A percentile compares a stretch with the other conserved stretches of the same genome.
phyloP scores from a whole-genome alignment of 2,329 filamentous ascomycete genomes.

The Rhexocercosporidium sp. region DNA sequence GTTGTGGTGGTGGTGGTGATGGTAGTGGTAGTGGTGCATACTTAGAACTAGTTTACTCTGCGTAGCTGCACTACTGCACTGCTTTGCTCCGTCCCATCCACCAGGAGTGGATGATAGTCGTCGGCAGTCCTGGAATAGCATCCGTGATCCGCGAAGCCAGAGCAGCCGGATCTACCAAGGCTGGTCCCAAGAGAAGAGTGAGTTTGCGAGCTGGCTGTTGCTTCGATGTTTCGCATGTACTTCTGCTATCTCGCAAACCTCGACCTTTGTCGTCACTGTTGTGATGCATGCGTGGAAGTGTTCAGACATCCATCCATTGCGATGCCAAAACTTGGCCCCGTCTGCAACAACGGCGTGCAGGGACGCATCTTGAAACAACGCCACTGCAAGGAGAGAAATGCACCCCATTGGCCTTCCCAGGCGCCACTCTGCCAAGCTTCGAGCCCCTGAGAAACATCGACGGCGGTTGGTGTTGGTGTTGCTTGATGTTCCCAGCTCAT shows the following conservation, averaged over 20 bases:
- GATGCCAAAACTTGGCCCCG: not conserved
- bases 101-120: not conserved
- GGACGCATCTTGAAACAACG: slow-evolving; percentile 4
- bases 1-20: too few species aligned
- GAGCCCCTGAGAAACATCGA: slow-evolving; percentile 3
- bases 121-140: slow-evolving; percentile 13
- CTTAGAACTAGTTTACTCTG: not conserved
- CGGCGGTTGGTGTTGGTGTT: too few species aligned
- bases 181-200: not conserved
- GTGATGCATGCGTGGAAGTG: not conserved
- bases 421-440: slow-evolving; percentile 13
- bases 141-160: slow-evolving; percentile 1
- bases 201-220: not conserved
- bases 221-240: not conserved
- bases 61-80: not conserved
- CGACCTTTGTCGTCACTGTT: not conserved
- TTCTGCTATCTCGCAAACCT: not conserved
- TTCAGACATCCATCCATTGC: not conserved
- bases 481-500: not conserved
- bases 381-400: slow-evolving; percentile 15
- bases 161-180: slow-evolving; percentile 2
- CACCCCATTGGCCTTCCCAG: not conserved
- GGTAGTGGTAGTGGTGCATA: too few species aligned
- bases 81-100: not conserved
- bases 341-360: not conserved